Conservation (phyloP, 371 early-diverging fungal genomes). For the Saksenaea oblongispora region DNA sequence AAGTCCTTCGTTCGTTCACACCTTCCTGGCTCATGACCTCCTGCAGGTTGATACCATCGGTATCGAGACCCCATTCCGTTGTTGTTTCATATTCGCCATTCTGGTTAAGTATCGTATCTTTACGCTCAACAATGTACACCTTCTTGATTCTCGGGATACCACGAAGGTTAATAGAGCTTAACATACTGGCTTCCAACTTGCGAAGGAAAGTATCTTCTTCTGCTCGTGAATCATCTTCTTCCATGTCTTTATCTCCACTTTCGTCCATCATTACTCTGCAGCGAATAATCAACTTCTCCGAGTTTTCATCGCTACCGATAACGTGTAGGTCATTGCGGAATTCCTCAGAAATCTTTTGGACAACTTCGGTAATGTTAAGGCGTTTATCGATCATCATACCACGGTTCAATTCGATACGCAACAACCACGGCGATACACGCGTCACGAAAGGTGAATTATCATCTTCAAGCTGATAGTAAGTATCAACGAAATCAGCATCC, state of each 20-base stretch:
- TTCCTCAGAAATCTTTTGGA: slow-evolving; percentile 72
- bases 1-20: slow-evolving; percentile 83
- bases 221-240: slow-evolving; percentile 63
- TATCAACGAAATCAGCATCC: slow-evolving; percentile 92
- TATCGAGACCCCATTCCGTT: slow-evolving; percentile 91
- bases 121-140: slow-evolving; percentile 90
- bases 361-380: slow-evolving; percentile 83
- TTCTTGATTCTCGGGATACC: slow-evolving; percentile 91
- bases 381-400: slow-evolving; percentile 90
- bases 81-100: slow-evolving; percentile 72
- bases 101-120: slow-evolving; percentile 52
- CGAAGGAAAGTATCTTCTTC: slow-evolving; percentile 93
- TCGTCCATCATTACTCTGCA: slow-evolving; percentile 81
- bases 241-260: slow-evolving; percentile 61
- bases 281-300: slow-evolving; percentile 87
- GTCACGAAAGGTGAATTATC: slow-evolving; percentile 57
- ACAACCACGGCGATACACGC: slow-evolving; percentile 91
- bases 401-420: slow-evolving; percentile 91
- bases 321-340: slow-evolving; percentile 77
- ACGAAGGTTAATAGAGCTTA: slow-evolving; percentile 85
- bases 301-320: slow-evolving; percentile 94
- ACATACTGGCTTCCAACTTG: slow-evolving; percentile 82
- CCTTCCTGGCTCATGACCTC: slow-evolving; percentile 86
- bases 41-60: slow-evolving; percentile 95
- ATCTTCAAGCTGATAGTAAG: slow-evolving; percentile 89